Conservation (phyloP, 1,284 basidiomycete species). For the Puccinia novopanici region DNA sequence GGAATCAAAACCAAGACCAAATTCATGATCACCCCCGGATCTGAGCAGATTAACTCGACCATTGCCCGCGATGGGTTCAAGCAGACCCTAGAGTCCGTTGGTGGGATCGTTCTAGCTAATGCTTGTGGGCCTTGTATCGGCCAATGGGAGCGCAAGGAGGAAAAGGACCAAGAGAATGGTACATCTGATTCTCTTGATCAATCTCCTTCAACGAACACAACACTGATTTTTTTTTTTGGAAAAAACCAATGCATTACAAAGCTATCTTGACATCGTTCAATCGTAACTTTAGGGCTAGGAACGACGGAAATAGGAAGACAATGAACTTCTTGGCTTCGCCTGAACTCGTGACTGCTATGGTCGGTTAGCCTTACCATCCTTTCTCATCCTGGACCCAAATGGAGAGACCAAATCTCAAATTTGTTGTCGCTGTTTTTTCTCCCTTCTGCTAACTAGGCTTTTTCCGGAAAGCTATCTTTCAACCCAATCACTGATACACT, state of each 20-base stretch:
- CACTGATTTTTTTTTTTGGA: background rate
- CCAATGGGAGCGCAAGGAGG: conserved; percentile 93
- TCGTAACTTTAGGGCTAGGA: conserved; percentile 94
- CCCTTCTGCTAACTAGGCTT: conserved; percentile 66
- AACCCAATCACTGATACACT: conserved; percentile 87
- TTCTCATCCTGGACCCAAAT: background rate
- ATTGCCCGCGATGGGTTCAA: conserved; percentile 95
- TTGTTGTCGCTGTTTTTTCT: background rate
- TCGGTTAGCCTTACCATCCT: conserved; percentile 52
- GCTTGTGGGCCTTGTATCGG: conserved; percentile 99
- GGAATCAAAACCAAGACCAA: conserved; percentile 86
- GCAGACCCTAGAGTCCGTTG: conserved; percentile 77
- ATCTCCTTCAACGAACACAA: background rate
- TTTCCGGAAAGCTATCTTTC: conserved; percentile 91
- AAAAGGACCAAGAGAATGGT: conserved; percentile 25
- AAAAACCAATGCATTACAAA: too few species aligned
- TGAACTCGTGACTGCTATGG: conserved; percentile 84
- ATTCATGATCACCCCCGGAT: conserved; percentile 97
- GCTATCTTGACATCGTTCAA: conserved; percentile 98
- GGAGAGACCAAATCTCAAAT: background rate
- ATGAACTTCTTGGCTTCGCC: conserved; percentile 99
- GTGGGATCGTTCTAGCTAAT: conserved; percentile 93
- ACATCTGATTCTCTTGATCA: background rate
- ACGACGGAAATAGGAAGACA: conserved; percentile 91
- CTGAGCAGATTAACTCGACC: conserved; percentile 96